A percentile compares a stretch with the other conserved stretches of the same genome.
Evolutionary conservation across 306 rosid genomes (phyloP).

Genomic region (Phaseolus lunatus): DNA sequence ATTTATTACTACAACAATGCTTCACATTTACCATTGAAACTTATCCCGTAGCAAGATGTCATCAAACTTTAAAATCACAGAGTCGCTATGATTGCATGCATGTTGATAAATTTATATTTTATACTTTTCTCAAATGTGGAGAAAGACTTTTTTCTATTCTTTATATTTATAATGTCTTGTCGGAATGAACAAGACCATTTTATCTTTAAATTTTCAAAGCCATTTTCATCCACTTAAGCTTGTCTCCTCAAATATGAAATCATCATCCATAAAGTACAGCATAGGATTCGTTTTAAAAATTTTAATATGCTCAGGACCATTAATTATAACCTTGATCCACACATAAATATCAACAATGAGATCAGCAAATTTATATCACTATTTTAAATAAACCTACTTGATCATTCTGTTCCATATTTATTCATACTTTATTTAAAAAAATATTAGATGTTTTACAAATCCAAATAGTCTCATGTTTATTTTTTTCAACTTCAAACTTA

Average conservation of each 20-base stretch:
- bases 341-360: background rate
- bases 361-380: background rate
- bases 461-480: background rate
- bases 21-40: background rate
- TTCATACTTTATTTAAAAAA: background rate
- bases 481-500: too few species aligned
- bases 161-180: slow-evolving; percentile 15
- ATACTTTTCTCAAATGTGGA: background rate
- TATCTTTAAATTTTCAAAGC: background rate
- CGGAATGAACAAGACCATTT: background rate
- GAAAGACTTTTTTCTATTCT: background rate
- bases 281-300: slow-evolving; percentile 28
- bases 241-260: slow-evolving; percentile 17
- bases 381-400: too few species aligned
- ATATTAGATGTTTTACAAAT: background rate
- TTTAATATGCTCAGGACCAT: background rate
- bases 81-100: slow-evolving; percentile 21
- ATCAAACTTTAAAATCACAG: background rate
- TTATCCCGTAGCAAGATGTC: background rate
- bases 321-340: too few species aligned
- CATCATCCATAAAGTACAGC: slow-evolving; percentile 20
- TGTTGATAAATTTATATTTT: background rate
- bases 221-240: slow-evolving; percentile 20
- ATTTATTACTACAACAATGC: background rate
- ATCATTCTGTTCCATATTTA: background rate